These are phyloP conservation scores for Acorus gramineus DNA, from an alignment of 106 monocot species.

Conservation along the genomic window DNA sequence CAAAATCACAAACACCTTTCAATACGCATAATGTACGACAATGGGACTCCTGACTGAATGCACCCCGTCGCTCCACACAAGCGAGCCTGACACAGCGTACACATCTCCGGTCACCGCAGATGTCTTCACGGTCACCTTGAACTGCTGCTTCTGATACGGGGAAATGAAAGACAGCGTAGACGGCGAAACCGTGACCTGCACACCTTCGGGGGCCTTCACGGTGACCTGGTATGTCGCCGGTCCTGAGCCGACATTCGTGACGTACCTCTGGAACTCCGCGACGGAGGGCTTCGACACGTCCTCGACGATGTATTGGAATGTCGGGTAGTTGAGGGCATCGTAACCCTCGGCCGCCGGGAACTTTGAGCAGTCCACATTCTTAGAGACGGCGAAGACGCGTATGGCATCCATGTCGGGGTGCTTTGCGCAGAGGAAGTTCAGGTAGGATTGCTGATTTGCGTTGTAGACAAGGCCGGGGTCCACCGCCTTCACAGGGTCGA, in stretches of 20 bases:
- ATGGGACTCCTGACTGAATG: slow-evolving; percentile 13
- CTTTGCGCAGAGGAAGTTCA: slow-evolving; percentile 13
- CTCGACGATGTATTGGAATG: slow-evolving; percentile 1
- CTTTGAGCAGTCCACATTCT: background rate
- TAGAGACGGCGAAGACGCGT: background rate
- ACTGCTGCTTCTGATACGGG: slow-evolving; percentile 4
- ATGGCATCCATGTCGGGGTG: background rate
- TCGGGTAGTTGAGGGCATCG: slow-evolving; percentile 15
- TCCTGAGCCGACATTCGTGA: slow-evolving; percentile 6
- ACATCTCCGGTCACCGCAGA: background rate
- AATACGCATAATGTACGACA: background rate
- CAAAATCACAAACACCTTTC: background rate
- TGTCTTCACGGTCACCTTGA: slow-evolving; percentile 8
- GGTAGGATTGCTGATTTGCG: background rate
- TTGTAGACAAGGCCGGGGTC: slow-evolving; percentile 20
- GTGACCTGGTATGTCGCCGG: slow-evolving; percentile 1
- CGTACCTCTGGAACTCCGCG: slow-evolving; percentile 9
- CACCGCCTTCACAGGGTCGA: slow-evolving; percentile 3
- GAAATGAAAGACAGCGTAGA: background rate
- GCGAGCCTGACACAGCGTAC: background rate
- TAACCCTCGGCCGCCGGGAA: background rate
- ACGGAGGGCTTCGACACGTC: background rate
- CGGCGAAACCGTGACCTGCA: slow-evolving; percentile 9
- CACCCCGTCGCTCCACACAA: slow-evolving; percentile 8
- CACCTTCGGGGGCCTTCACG: slow-evolving; percentile 4